A percentile compares a stretch with the other conserved stretches of the same genome.
Conservation (phyloP, 2,329 filamentous ascomycete species). For the Pezicula radicicola region DNA sequence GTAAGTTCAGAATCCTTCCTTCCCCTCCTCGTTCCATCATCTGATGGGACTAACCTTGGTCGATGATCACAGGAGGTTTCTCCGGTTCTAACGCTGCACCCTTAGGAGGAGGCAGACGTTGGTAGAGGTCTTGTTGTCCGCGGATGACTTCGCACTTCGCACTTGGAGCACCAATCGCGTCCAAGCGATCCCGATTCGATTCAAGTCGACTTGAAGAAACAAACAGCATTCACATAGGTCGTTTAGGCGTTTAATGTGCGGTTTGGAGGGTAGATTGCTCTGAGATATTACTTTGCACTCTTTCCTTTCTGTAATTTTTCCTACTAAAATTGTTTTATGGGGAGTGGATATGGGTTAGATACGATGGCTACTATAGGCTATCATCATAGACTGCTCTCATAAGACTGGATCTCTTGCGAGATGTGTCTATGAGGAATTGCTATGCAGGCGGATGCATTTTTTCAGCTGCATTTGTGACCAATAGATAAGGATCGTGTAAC, state of each 20-base stretch:
- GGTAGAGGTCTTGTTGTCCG: slow-evolving; percentile 38
- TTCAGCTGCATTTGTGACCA: neutral
- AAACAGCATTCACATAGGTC: slow-evolving; percentile 24
- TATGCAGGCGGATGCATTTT: neutral
- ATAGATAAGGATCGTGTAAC: neutral
- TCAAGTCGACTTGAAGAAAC: neutral
- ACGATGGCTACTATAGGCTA: slow-evolving; percentile 3
- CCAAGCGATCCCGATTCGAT: neutral
- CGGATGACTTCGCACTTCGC: slow-evolving; percentile 11
- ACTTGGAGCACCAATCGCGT: slow-evolving; percentile 5
- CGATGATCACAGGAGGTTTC: slow-evolving; percentile 42
- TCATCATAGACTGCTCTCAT: slow-evolving; percentile 3
- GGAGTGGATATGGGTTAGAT: slow-evolving; percentile 1
- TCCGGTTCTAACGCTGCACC: slow-evolving; percentile 57
- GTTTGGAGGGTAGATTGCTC: slow-evolving; percentile 20
- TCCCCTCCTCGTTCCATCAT: slow-evolving; percentile 27
- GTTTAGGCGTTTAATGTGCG: slow-evolving; percentile 28
- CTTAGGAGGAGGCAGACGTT: slow-evolving; percentile 52
- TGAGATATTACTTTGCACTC: slow-evolving; percentile 16
- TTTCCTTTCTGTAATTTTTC: slow-evolving; percentile 19
- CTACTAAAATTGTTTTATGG: slow-evolving; percentile 21
- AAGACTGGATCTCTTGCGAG: neutral
- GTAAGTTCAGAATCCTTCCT: slow-evolving; percentile 27
- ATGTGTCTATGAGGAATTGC: neutral
- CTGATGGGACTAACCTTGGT: slow-evolving; percentile 32